Conservation (phyloP, 164 flowering plant species). For the Taxillus chinensis region DNA sequence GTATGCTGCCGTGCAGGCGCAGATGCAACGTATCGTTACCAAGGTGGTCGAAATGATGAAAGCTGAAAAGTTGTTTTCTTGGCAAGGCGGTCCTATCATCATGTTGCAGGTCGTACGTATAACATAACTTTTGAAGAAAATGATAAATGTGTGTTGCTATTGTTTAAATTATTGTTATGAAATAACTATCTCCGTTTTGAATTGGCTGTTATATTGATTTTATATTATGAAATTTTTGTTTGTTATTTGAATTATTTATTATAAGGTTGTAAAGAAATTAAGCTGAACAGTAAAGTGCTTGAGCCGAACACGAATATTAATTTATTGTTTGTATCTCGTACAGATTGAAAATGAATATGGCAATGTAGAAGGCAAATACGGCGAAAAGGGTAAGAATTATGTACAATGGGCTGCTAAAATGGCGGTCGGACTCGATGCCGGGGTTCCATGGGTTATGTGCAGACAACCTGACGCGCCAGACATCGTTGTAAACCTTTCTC, state of each 20-base stretch:
- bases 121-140: not conserved
- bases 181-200: too few species aligned
- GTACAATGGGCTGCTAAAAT: slow-evolving; percentile 84
- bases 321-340: slow-evolving; percentile 6
- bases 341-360: slow-evolving; percentile 99
- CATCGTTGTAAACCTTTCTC: slow-evolving; percentile 18
- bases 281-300: too few species aligned
- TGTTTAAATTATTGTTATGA: too few species aligned
- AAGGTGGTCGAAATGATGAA: slow-evolving; percentile 79
- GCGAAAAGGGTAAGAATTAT: slow-evolving; percentile 58
- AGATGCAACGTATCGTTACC: slow-evolving; percentile 79
- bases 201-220: too few species aligned
- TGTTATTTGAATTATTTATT: too few species aligned
- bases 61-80: slow-evolving; percentile 65
- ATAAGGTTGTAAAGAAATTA: too few species aligned
- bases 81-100: slow-evolving; percentile 98
- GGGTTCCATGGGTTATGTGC: slow-evolving; percentile 99
- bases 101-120: slow-evolving; percentile 65
- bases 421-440: slow-evolving; percentile 83
- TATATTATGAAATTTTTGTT: too few species aligned
- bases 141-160: too few species aligned
- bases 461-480: slow-evolving; percentile 81
- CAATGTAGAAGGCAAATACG: slow-evolving; percentile 54
- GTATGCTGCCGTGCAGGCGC: slow-evolving; percentile 33
- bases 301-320: too few species aligned